Conservation (phyloP, 306 rosid species). For the Hylodesmum podocarpum region DNA sequence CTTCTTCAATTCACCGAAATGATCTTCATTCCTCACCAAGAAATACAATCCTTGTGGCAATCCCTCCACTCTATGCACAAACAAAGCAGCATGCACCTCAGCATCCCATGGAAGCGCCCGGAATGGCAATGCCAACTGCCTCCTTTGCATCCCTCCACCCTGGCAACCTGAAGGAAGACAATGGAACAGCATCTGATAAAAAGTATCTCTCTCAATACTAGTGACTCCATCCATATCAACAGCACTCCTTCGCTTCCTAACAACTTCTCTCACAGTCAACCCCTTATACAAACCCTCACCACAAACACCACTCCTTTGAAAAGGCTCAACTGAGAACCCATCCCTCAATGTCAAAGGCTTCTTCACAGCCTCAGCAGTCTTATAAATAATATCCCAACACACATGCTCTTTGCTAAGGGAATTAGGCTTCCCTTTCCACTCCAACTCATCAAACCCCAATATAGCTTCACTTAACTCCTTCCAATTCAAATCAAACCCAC, state of each 20-base stretch:
- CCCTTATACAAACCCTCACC: conserved; percentile 54
- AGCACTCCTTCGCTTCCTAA: conserved; percentile 88
- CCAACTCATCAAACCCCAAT: conserved; percentile 50
- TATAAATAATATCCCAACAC: conserved; percentile 87
- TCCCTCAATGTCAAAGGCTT: conserved; percentile 50
- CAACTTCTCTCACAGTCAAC: conserved; percentile 67
- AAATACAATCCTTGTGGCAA: conserved; percentile 80
- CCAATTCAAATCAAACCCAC: conserved; percentile 58
- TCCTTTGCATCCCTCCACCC: conserved; percentile 52
- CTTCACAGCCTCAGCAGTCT: conserved; percentile 70
- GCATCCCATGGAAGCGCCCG: conserved; percentile 86
- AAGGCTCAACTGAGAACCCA: conserved; percentile 48
- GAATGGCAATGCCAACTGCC: conserved; percentile 63
- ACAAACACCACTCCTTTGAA: conserved; percentile 57
- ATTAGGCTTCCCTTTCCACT: conserved; percentile 83
- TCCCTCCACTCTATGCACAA: conserved; percentile 88
- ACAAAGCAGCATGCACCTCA: conserved; percentile 85
- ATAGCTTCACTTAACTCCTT: conserved; percentile 57
- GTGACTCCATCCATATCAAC: conserved; percentile 93
- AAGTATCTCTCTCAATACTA: conserved; percentile 56
- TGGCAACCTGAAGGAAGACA: conserved; percentile 87
- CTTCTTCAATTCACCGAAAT: conserved; percentile 67
- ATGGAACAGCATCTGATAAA: conserved; percentile 82
- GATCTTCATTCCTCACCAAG: conserved; percentile 82
- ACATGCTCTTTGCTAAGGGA: conserved; percentile 84